These are phyloP conservation scores for Chlamydomonas asymmetrica DNA, from an alignment of 139 green algal genomes.

Conservation along the genomic window DNA sequence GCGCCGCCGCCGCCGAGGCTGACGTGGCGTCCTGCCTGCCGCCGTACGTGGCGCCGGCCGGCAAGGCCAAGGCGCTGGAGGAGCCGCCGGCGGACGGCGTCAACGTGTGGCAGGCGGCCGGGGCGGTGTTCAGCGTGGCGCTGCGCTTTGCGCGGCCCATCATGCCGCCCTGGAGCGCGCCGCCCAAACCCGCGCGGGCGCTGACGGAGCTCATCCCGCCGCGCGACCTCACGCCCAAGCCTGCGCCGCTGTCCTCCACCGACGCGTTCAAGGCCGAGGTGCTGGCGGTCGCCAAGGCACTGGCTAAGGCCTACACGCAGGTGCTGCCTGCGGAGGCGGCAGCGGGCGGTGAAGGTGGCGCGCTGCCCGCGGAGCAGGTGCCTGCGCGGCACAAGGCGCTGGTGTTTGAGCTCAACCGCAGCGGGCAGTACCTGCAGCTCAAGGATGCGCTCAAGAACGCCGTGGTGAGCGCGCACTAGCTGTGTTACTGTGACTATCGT, in stretches of 20 bases:
- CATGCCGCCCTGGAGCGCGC: slow-evolving; percentile 28
- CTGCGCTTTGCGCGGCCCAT: slow-evolving; percentile 24
- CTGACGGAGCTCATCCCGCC: slow-evolving; percentile 35
- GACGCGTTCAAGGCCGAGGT: slow-evolving; percentile 30
- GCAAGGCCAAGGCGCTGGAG: slow-evolving; percentile 28
- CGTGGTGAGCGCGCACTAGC: too few relatives aligned
- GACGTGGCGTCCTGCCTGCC: too few relatives aligned
- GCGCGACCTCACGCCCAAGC: slow-evolving; percentile 31
- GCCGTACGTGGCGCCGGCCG: slow-evolving; percentile 5
- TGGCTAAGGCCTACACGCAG: slow-evolving; percentile 16
- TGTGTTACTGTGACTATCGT: too few relatives aligned
- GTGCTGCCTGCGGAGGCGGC: neutral
- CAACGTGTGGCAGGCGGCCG: slow-evolving; percentile 12
- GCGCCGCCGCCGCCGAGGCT: neutral
- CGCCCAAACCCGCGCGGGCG: slow-evolving; percentile 3
- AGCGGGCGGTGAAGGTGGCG: neutral
- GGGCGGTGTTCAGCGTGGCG: neutral
- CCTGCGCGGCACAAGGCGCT: slow-evolving; percentile 20
- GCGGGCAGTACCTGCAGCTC: slow-evolving; percentile 25
- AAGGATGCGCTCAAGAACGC: slow-evolving; percentile 23
- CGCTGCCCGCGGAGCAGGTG: neutral
- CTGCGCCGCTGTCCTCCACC: slow-evolving; percentile 15
- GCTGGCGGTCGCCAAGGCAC: neutral
- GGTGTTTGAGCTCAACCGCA: slow-evolving; percentile 39
- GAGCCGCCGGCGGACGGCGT: neutral